Base-by-base conservation (phyloP, 1,284 basidiomycete genomes). In the Lentinus polychrous region DNA sequence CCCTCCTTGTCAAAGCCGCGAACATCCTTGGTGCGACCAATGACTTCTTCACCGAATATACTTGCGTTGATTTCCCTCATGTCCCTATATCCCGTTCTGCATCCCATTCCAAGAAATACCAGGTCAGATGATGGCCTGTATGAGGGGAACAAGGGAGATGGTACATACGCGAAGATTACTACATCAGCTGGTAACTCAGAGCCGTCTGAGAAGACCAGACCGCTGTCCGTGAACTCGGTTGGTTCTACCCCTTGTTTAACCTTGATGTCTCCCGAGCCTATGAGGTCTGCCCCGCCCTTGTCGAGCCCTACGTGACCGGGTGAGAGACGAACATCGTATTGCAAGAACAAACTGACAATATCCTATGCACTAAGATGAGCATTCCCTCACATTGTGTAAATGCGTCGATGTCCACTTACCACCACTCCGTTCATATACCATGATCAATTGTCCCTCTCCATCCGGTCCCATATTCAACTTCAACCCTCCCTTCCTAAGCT, bases 211-310 rank as follows among this genome's bases (percentile, higher is more conserved):
- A 90, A 87, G 15, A 70, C 68, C 2, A 89, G 57, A 0, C 76
- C 75, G 2, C 60, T 69, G 50, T 75, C 66, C 0, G 74, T 79
- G 55, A 81, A 80, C 27, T 60, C 57, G 34, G 70, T 65, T 46
- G 81, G 73, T 41, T 74, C 67, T 35, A 71, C 71, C 38, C 83
- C 82, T 51, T 73, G 79, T 61, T 86, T 85, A 41, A 90, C 66
- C 58, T 86, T 84, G 63, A 90, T 86, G 52, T 80, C 76, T 11
- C 80, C 78, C 34, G 83, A 78, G 7, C 74, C 71, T 53, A 90
- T 79, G 35, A 79, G 62, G 11, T 69, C 59, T 2, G 67, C 66
- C 31, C 62, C 65, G 15, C 73, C 74, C 18, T 72, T 67, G 52
- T 75, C 72, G 24, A 59, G 52, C 59, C 58, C 60, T 62, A 39